A percentile compares a stretch with the other conserved stretches of the same genome.
Evolutionary conservation across 1,284 basidiomycete species (phyloP).

Genomic region (Kalmanozyma brasiliensis): DNA sequence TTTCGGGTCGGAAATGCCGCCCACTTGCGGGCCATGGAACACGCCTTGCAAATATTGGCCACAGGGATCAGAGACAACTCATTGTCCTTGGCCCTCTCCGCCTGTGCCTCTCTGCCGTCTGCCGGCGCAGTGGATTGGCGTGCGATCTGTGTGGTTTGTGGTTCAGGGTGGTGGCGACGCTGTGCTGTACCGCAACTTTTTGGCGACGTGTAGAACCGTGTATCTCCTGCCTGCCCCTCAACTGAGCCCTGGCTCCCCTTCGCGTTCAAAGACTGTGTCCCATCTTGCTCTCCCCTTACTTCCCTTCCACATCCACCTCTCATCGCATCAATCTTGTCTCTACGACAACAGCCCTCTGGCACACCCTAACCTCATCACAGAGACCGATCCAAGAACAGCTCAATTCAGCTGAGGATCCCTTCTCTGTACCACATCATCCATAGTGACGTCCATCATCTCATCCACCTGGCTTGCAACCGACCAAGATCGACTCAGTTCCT

Average conservation of each 20-base stretch:
- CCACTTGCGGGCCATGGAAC: too few species aligned
- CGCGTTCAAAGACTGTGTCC: not conserved
- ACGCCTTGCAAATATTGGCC: too few species aligned
- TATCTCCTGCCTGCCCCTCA: not conserved
- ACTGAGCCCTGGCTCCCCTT: not conserved
- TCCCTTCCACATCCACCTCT: not conserved
- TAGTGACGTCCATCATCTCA: not conserved
- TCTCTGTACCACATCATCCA: not conserved
- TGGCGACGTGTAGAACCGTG: too few species aligned
- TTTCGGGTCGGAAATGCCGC: slow-evolving; percentile 4
- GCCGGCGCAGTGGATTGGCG: too few species aligned
- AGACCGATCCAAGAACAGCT: slow-evolving; percentile 20
- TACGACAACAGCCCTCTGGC: not conserved
- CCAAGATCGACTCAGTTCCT: too few species aligned
- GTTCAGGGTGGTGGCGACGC: too few species aligned
- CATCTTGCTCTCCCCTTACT: not conserved
- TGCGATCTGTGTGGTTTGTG: too few species aligned
- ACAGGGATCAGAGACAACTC: too few species aligned
- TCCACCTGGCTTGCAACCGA: too few species aligned
- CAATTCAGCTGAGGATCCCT: slow-evolving; percentile 28
- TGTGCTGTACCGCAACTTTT: too few species aligned
- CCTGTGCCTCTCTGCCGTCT: too few species aligned
- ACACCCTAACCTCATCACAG: not conserved
- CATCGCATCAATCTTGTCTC: not conserved
- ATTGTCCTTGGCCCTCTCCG: too few species aligned